phyloP scores from a whole-genome alignment of 106 monocot genomes.

The Triglochin maritima region DNA sequence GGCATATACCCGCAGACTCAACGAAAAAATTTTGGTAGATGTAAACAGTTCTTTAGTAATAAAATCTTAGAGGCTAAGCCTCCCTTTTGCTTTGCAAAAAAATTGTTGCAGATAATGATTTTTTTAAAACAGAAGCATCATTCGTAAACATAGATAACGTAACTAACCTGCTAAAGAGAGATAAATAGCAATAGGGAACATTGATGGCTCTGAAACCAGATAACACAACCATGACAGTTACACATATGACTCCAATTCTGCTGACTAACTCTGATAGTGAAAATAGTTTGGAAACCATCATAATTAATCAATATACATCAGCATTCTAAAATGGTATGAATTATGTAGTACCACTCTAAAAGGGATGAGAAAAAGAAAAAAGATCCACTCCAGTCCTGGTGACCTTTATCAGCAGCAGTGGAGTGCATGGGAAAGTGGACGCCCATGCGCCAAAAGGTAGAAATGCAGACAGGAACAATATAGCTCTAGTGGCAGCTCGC shows the following conservation, averaged over 20 bases:
- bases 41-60: too few relatives aligned
- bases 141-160: background rate
- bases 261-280: constrained; percentile 87
- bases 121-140: too few relatives aligned
- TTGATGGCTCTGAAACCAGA: constrained; percentile 98
- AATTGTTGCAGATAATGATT: too few relatives aligned
- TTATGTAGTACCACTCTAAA: too few relatives aligned
- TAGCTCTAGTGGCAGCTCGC: constrained; percentile 66
- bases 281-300: constrained; percentile 54
- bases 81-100: too few relatives aligned
- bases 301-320: background rate
- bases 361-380: constrained; percentile 1
- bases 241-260: constrained; percentile 89
- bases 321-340: background rate
- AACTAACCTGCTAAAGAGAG: constrained; percentile 88
- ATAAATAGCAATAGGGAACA: constrained; percentile 93
- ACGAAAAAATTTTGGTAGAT: too few relatives aligned
- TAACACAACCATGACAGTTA: constrained; percentile 90
- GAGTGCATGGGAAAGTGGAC: constrained; percentile 99
- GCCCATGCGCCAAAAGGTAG: constrained; percentile 94
- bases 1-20: too few relatives aligned
- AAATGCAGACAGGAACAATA: constrained; percentile 68
- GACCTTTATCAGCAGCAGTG: too few relatives aligned
- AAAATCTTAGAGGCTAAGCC: too few relatives aligned
- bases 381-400: constrained; percentile 44